Evolutionary conservation across 192 early-diverging fungal genomes (phyloP), one percentile per base, ranked within the genome.

Genomic region (Coemansia interrupta): DNA sequence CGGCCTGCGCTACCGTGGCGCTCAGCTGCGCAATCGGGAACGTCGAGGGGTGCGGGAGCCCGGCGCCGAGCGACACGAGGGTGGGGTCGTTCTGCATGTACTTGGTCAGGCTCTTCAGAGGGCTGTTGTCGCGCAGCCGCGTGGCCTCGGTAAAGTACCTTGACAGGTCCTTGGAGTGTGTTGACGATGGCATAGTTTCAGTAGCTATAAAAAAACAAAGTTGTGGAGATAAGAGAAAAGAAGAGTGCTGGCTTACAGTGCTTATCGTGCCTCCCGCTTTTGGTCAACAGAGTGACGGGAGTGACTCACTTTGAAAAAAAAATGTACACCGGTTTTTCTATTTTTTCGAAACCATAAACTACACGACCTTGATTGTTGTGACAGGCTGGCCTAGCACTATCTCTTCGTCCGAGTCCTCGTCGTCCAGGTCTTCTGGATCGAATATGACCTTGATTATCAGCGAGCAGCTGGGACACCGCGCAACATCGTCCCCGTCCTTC

Each of bases 401-500:
- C 49, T 67, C 73, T 3, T 53, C 68, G 39, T 64, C 73, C 23
- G 63, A 67, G 51, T 63, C 71, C 38, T 64, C 70, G 3, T 46
- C 62, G 3, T 48, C 15, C 43, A 72, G 66, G 20, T 81, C 73
- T 4, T 64, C 71, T 0, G 88, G 87, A 60, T 98, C 94, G 72
- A 90, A 98, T 28, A 98, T 89, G 22, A 98, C 89, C 56, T 86
- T 72, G 56, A 98, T 85, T 24, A 95, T 85, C 36, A 98, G 82
- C 14, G 94, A 95, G 77, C 96, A 98, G 54, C 86, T 89, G 7
- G 94, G 94, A 70, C 96, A 98, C 54, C 82, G 81, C 13, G 91
- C 96, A 52, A 96, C 85, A 47, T 90, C 90, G 51, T 95, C 93
- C 28, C 93, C 92, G 56, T 88, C 82, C 41, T 72, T 60, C 3